Evolutionary conservation across 176 grass and related monocot genomes (phyloP).

Genomic region (Chloris gayana): DNA sequence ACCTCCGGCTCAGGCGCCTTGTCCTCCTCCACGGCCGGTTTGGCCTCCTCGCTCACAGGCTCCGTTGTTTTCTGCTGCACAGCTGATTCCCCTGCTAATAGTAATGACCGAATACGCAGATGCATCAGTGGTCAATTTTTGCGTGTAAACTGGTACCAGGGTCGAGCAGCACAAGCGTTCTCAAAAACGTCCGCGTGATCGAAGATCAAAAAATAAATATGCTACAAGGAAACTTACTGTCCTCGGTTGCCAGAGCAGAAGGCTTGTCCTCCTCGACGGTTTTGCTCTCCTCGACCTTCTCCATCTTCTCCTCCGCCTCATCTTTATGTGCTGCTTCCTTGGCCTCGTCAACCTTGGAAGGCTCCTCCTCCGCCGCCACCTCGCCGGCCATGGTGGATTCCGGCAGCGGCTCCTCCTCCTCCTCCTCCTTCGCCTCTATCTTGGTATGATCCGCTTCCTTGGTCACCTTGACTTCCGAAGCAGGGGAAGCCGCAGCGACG

Average conservation of each 20-base stretch:
- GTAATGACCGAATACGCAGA: not conserved
- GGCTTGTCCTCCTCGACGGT: slow-evolving; percentile 8
- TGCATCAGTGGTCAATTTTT: not conserved
- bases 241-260: slow-evolving; percentile 18
- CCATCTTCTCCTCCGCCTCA: not conserved
- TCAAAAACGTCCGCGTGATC: not conserved
- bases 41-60: slow-evolving; percentile 43
- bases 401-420: slow-evolving; percentile 28
- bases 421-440: not conserved
- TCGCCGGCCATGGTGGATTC: slow-evolving; percentile 36
- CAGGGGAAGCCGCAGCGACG: not conserved
- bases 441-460: slow-evolving; percentile 7
- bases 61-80: slow-evolving; percentile 43
- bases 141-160: not conserved
- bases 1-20: slow-evolving; percentile 20
- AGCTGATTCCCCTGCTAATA: slow-evolving; percentile 36
- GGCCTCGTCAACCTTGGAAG: not conserved
- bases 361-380: slow-evolving; percentile 4
- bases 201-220: too few species aligned
- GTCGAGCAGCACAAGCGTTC: not conserved
- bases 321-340: slow-evolving; percentile 4
- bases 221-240: not conserved
- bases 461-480: not conserved
- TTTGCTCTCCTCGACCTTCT: slow-evolving; percentile 8
- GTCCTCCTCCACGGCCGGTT: slow-evolving; percentile 20